Base-by-base conservation (phyloP, 1,139 yeast genomes). In the Hemisphaericaspora subhashii region DNA sequence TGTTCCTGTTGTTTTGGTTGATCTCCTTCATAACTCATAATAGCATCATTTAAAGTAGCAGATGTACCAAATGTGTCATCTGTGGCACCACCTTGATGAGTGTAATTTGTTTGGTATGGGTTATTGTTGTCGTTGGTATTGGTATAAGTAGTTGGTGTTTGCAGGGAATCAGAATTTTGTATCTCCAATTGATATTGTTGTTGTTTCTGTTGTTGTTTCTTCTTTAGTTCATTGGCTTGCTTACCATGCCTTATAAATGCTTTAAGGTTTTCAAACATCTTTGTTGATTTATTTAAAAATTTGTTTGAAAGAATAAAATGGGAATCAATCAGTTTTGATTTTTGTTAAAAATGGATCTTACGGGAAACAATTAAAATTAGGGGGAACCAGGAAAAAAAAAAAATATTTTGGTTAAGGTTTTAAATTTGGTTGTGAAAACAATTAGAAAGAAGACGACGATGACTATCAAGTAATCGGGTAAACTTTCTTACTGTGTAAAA, bases 161-260 rank as follows among this genome's bases (percentile, higher is more conserved):
- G 27, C n/a, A 24, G 14, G n/a, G 32, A 15, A 4, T 10, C 29
- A 14, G 21, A 15, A 4, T 5, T 4, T 8, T 29, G 20, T 29
- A 15, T n/a, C n/a, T n/a, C n/a, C n/a, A n/a, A 28, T 26, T 33
- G 33, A 25, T 33, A 22, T 15, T 17, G 23, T 17, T 24, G 27
- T 11, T 20, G 29, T 23, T 35, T 32, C 10, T 31, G 28, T 13
- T 36, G 38, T 13, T 34, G 35, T 38, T 56, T 60, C 41, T 48
- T 53, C 44, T 59, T 64, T 39, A 63, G 50, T 32, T 69, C 74
- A 50, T 66, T 68, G 45, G 94, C 94, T 56, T 85, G 87, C 52
- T 79, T 83, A 24, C 95, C 95, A 52, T 86, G 94, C 52, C 95
- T 81, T 44, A 86, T 86, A 57, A 86, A 84, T 51, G 88, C 87